Evolutionary conservation across 768 basidiomycete genomes (phyloP).

Genomic region (Cantharellus anzutake): DNA sequence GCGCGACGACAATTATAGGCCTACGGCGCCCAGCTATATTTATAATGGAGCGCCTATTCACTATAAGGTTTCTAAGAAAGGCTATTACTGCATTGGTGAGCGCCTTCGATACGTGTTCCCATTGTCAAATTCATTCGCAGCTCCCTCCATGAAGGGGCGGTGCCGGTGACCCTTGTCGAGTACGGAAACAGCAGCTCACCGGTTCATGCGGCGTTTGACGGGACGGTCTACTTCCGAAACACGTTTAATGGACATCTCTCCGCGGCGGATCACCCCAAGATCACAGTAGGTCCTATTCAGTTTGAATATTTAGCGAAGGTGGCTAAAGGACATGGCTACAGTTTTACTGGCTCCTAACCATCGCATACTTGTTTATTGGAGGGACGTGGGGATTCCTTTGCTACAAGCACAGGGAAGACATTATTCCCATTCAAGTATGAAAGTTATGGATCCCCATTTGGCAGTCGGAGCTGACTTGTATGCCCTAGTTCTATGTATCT

Average conservation of each 20-base stretch:
- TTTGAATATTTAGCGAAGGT: slow-evolving; percentile 11
- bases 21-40: slow-evolving; percentile 15
- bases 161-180: slow-evolving; percentile 70
- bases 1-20: neutral
- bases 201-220: slow-evolving; percentile 60
- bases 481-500: slow-evolving; percentile 68
- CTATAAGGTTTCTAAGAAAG: slow-evolving; percentile 69
- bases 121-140: neutral
- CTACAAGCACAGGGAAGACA: slow-evolving; percentile 57
- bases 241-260: slow-evolving; percentile 75
- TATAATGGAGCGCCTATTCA: slow-evolving; percentile 54
- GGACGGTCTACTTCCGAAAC: slow-evolving; percentile 71
- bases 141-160: slow-evolving; percentile 33
- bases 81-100: slow-evolving; percentile 87
- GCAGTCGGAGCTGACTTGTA: slow-evolving; percentile 3
- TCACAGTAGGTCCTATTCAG: slow-evolving; percentile 40
- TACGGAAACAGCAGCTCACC: slow-evolving; percentile 23
- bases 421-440: slow-evolving; percentile 73
- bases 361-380: slow-evolving; percentile 54
- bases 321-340: slow-evolving; percentile 15
- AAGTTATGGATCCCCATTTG: slow-evolving; percentile 8
- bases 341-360: slow-evolving; percentile 79
- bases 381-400: slow-evolving; percentile 69
- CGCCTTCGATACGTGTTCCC: slow-evolving; percentile 15
- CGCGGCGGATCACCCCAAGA: slow-evolving; percentile 93